Base-by-base conservation (phyloP, 768 basidiomycete species). In the Lentinula raphanica region DNA sequence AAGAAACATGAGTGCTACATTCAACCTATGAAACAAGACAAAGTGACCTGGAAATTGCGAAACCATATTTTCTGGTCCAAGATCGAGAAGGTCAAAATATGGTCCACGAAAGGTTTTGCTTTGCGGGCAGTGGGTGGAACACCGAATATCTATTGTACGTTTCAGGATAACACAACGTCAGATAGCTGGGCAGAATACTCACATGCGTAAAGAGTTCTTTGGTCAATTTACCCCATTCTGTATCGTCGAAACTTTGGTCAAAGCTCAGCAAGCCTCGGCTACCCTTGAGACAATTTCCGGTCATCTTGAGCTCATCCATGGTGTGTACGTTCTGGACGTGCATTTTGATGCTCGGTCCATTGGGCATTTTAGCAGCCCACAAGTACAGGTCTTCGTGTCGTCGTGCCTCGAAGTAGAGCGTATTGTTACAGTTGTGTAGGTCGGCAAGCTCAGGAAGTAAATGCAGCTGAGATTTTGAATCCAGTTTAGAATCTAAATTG, bases 241-340 rank as follows among this genome's bases (percentile, higher is more conserved):
- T 88, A 53, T 90, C 84, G 46, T 98, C 93, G 71, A 97, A 98
- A 42, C 78, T 83, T 60, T 86, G 83, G 72, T 97, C 95, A 69
- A 99, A 99, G 68, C 90, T 92, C 62, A 98, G 74, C 55, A 98
- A 75, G 4, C 95, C 96, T 54, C 97, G 77, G 66, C 91, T 92
- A 17, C 97, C 97, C 73, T 96, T 97, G 63, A 99, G 73, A 72
- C 97, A 99, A 71, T 99, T 98, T 31, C 97, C 97, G 6, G 94
- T 96, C 95, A 99, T 91, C 77, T 98, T 98, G 63, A 99, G 79
- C 72, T 99, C 97, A 74, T 98, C 97, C 97, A 98, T 98, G 42
- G 97, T 99, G 71, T 99, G 97, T 56, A 96, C 81, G 68, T 98
- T 99, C 74, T 97, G 95, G 15, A 98, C 96, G 68, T 98, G 97